Conservation (phyloP, 164 flowering plant species). For the Cinnamomum chago region DNA sequence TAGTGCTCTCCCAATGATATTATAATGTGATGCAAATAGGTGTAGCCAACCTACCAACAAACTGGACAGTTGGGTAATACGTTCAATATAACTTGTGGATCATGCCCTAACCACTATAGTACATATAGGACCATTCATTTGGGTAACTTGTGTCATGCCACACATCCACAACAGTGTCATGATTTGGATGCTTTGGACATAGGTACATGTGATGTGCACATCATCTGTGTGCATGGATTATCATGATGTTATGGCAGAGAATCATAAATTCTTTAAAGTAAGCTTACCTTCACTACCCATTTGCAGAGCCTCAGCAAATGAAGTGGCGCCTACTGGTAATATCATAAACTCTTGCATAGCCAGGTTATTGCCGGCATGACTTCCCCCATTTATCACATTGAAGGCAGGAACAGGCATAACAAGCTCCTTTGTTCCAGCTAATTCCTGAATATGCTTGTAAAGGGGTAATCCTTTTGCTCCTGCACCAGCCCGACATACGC, state of each 20-base stretch:
- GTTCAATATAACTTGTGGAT: too few relatives aligned
- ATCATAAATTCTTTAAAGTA: neutral
- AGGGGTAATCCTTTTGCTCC: conserved; percentile 88
- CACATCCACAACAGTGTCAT: neutral
- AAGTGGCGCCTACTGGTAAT: conserved; percentile 81
- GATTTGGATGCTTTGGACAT: neutral
- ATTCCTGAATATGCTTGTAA: conserved; percentile 86
- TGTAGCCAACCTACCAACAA: too few relatives aligned
- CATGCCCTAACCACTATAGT: too few relatives aligned
- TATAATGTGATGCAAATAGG: too few relatives aligned
- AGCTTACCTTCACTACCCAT: conserved; percentile 96
- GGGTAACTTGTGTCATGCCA: neutral
- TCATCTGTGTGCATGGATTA: neutral
- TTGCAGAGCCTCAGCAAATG: conserved; percentile 88
- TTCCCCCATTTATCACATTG: conserved; percentile 96
- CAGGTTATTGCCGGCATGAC: conserved; percentile 95
- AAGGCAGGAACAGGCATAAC: conserved; percentile 99
- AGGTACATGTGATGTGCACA: neutral
- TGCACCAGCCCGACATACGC: conserved; percentile 96
- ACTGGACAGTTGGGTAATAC: too few relatives aligned
- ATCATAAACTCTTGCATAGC: conserved; percentile 99
- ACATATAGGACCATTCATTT: too few relatives aligned
- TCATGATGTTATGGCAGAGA: neutral
- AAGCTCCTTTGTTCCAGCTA: conserved; percentile 85
- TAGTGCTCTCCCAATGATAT: too few relatives aligned